Conservation (phyloP, 2,329 filamentous ascomycete genomes). For the Colletotrichum chlorophyti region DNA sequence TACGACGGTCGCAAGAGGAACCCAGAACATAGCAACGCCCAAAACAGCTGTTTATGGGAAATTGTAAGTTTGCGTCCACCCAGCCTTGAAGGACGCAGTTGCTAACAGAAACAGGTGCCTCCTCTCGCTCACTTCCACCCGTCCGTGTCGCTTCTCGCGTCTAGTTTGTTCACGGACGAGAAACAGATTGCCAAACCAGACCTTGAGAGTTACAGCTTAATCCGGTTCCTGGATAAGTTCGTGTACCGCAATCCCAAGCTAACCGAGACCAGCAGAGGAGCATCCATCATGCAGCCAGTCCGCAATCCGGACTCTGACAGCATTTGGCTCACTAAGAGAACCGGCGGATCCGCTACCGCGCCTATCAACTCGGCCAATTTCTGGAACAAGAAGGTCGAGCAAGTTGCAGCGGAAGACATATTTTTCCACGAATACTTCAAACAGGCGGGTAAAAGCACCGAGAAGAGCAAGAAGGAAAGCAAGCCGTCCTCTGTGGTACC, state of each 20-base stretch:
- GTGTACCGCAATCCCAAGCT: slow-evolving; percentile 95
- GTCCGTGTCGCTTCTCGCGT: slow-evolving; percentile 85
- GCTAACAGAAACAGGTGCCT: slow-evolving; percentile 53
- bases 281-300: slow-evolving; percentile 96
- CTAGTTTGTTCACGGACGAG: slow-evolving; percentile 71
- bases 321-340: slow-evolving; percentile 61
- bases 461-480: slow-evolving; percentile 64
- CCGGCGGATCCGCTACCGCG: slow-evolving; percentile 41
- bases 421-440: slow-evolving; percentile 99
- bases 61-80: slow-evolving; percentile 58
- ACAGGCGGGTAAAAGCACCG: slow-evolving; percentile 68
- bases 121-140: slow-evolving; percentile 88
- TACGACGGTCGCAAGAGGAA: slow-evolving; percentile 94
- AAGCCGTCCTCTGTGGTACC: slow-evolving; percentile 50
- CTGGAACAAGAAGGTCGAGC: slow-evolving; percentile 87
- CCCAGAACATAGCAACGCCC: slow-evolving; percentile 91
- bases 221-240: slow-evolving; percentile 96
- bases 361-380: slow-evolving; percentile 86
- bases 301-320: slow-evolving; percentile 62
- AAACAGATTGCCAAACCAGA: slow-evolving; percentile 87
- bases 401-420: slow-evolving; percentile 89
- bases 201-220: slow-evolving; percentile 85
- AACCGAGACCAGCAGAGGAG: slow-evolving; percentile 71
- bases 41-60: slow-evolving; percentile 93
- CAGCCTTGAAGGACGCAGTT: neutral